A percentile compares a stretch with the other conserved stretches of the same genome.
phyloP scores from a whole-genome alignment of 2,329 filamentous ascomycete genomes.

The Fusarium sp. region DNA sequence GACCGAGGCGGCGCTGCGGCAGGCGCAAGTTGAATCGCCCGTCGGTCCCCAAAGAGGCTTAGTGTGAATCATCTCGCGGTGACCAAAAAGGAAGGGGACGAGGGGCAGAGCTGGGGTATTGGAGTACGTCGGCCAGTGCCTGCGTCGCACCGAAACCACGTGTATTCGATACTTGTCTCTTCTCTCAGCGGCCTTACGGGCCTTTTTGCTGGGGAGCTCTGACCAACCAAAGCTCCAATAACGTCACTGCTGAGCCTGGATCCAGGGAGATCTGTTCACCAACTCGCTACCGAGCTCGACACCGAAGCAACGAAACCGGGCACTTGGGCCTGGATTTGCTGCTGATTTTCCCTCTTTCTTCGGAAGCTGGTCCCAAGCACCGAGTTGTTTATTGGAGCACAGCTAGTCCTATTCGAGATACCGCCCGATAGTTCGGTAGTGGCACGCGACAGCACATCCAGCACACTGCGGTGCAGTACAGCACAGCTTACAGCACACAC shows the following conservation, averaged over 20 bases:
- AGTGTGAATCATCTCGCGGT: constrained; percentile 37
- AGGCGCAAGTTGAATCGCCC: constrained; percentile 29
- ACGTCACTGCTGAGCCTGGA: constrained; percentile 4
- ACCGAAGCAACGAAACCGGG: constrained; percentile 13
- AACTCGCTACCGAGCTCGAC: constrained; percentile 23
- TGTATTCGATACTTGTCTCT: constrained; percentile 23
- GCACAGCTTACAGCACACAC: constrained; percentile 2
- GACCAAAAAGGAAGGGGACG: constrained; percentile 33
- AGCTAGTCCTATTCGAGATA: constrained; percentile 9
- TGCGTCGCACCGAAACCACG: constrained; percentile 27
- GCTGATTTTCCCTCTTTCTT: background rate
- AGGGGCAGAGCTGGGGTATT: constrained; percentile 20
- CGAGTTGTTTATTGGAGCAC: background rate
- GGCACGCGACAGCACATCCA: constrained; percentile 32
- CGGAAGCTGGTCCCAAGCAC: background rate
- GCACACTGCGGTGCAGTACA: background rate
- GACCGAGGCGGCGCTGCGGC: constrained; percentile 22
- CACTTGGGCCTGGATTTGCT: background rate
- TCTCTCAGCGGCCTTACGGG: background rate
- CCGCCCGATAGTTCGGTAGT: constrained; percentile 7
- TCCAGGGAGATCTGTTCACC: constrained; percentile 10
- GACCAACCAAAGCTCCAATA: constrained; percentile 26
- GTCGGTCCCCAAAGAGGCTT: constrained; percentile 51
- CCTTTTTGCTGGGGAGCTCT: constrained; percentile 1
- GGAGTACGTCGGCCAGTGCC: constrained; percentile 24